Conservation (phyloP, 805 yeast genomes). For the Zygoascus ofunaensis region DNA sequence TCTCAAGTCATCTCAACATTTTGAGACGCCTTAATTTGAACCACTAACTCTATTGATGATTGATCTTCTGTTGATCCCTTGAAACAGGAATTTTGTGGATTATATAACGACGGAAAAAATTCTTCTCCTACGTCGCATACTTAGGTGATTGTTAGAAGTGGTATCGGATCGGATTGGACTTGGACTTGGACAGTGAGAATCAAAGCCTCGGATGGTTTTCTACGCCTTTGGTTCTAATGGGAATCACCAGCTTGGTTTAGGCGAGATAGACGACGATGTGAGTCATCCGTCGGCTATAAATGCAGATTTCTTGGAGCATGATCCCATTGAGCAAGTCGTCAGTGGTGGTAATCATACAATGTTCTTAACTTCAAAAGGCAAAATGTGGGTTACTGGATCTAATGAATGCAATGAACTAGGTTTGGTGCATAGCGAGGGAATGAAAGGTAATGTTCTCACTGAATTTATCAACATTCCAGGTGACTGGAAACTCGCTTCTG, state of each 20-base stretch:
- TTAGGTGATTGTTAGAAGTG: no score
- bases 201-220: no score
- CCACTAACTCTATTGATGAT: no score
- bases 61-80: no score
- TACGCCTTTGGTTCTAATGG: slow-evolving; percentile 80
- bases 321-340: slow-evolving; percentile 31
- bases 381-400: slow-evolving; percentile 50
- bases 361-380: slow-evolving; percentile 45
- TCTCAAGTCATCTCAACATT: no score
- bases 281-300: slow-evolving; percentile 23
- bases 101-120: no score
- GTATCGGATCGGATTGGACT: no score
- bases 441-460: neutral
- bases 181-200: no score
- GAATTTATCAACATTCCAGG: slow-evolving; percentile 27
- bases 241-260: slow-evolving; percentile 55
- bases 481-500: slow-evolving; percentile 35
- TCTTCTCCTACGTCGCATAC: no score
- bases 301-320: neutral
- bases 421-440: neutral
- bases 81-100: no score
- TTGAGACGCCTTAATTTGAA: no score
- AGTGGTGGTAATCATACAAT: slow-evolving; percentile 89
- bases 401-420: slow-evolving; percentile 50
- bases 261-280: slow-evolving; percentile 43